Evolutionary conservation across 805 yeast genomes (phyloP).

Genomic region (Saccharomycopsis microspora): DNA sequence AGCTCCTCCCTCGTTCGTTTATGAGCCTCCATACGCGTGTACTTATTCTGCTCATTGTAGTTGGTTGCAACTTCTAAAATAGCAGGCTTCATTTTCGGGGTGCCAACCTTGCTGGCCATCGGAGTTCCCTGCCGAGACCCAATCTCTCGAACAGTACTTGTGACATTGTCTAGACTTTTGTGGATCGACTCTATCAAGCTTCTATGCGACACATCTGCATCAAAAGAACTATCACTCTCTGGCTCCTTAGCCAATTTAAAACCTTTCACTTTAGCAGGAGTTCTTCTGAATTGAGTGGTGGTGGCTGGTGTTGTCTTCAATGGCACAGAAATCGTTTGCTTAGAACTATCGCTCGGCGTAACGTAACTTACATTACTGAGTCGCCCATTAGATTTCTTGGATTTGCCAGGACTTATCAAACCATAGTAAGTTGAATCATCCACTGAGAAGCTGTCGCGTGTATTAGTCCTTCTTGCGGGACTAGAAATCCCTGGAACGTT

Average conservation of each 20-base stretch:
- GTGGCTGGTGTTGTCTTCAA: conserved; percentile 1
- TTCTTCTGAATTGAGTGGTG: background rate
- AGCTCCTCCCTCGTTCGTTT: background rate
- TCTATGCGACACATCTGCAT: too few species aligned
- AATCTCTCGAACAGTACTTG: background rate
- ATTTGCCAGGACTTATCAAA: background rate
- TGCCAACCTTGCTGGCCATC: background rate
- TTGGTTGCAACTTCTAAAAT: background rate
- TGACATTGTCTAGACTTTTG: conserved; percentile 2
- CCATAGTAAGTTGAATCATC: background rate
- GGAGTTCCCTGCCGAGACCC: conserved; percentile 6
- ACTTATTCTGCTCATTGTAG: background rate
- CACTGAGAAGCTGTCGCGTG: background rate
- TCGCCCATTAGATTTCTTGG: background rate
- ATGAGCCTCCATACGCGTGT: background rate
- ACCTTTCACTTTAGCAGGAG: background rate
- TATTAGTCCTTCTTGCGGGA: background rate
- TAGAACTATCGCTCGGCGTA: too few species aligned
- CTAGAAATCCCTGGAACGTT: too few species aligned
- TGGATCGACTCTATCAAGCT: background rate
- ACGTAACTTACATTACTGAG: background rate
- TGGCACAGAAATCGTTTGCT: conserved; percentile 1
- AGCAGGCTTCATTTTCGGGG: background rate
- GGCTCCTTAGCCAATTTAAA: too few species aligned
- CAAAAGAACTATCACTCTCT: background rate